A percentile compares a stretch with the other conserved stretches of the same genome.
Conservation (phyloP, 345 rosid species). For the Garcia nutans region DNA sequence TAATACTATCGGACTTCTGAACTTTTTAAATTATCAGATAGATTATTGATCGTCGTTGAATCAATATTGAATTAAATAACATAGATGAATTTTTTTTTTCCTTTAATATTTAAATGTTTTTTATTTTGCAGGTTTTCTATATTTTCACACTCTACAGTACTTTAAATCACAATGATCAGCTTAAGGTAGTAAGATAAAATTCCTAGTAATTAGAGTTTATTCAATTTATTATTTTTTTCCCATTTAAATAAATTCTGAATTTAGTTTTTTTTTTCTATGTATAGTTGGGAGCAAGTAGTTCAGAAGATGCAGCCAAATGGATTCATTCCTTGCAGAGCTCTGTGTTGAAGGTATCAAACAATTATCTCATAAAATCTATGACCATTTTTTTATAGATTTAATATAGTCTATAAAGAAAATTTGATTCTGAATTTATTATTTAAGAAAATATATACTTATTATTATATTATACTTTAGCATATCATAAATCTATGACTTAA, state of each 20-base stretch:
- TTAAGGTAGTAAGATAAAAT: slow-evolving; percentile 61
- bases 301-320: slow-evolving; percentile 96
- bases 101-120: slow-evolving; percentile 21
- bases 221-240: neutral
- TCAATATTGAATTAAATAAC: neutral
- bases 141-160: slow-evolving; percentile 75
- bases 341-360: slow-evolving; percentile 59
- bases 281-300: slow-evolving; percentile 89
- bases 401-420: no score
- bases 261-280: slow-evolving; percentile 11
- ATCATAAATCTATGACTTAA: no score
- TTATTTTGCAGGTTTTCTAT: slow-evolving; percentile 66
- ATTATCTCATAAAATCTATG: neutral
- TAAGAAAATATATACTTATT: no score
- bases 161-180: slow-evolving; percentile 65
- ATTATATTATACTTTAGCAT: no score
- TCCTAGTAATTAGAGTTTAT: neutral
- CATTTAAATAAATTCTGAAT: slow-evolving; percentile 2
- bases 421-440: no score
- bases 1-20: no score
- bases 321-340: slow-evolving; percentile 65
- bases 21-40: no score
- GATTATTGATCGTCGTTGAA: no score
- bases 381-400: no score
- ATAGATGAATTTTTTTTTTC: neutral